Evolutionary conservation across 495 filamentous ascomycete genomes (phyloP).

Genomic region (Aspergillus mulundensis): DNA sequence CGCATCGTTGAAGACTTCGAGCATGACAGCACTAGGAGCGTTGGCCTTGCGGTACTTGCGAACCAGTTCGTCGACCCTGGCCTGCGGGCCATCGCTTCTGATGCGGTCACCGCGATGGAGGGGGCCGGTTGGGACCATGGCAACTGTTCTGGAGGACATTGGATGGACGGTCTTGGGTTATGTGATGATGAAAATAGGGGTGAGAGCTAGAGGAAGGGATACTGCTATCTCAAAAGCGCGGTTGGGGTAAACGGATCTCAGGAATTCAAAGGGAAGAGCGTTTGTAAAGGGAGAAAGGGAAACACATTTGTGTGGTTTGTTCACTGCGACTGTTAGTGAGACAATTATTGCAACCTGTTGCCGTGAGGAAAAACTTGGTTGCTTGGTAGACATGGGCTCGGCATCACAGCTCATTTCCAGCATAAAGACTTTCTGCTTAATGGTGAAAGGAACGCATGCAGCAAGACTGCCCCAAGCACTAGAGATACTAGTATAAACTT

Average conservation of each 20-base stretch:
- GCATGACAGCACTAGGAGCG: slow-evolving; percentile 20
- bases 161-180: neutral
- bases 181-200: neutral
- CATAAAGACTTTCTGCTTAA: neutral
- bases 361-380: neutral
- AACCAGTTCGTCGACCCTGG: slow-evolving; percentile 20
- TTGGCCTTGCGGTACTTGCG: slow-evolving; percentile 19
- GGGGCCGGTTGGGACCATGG: slow-evolving; percentile 2
- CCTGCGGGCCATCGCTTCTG: slow-evolving; percentile 3
- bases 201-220: neutral
- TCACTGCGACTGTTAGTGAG: neutral
- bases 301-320: neutral
- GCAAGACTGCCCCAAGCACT: neutral
- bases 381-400: neutral
- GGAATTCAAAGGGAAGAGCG: slow-evolving; percentile 1
- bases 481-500: neutral
- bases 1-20: slow-evolving; percentile 20
- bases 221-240: neutral
- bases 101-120: neutral
- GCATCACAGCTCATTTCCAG: neutral
- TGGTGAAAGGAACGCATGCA: neutral
- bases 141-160: neutral
- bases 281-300: neutral
- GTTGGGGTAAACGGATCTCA: neutral
- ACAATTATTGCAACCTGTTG: neutral